Base-by-base conservation (phyloP, 202 grass and related monocot species). In the Panicum virgatum region DNA sequence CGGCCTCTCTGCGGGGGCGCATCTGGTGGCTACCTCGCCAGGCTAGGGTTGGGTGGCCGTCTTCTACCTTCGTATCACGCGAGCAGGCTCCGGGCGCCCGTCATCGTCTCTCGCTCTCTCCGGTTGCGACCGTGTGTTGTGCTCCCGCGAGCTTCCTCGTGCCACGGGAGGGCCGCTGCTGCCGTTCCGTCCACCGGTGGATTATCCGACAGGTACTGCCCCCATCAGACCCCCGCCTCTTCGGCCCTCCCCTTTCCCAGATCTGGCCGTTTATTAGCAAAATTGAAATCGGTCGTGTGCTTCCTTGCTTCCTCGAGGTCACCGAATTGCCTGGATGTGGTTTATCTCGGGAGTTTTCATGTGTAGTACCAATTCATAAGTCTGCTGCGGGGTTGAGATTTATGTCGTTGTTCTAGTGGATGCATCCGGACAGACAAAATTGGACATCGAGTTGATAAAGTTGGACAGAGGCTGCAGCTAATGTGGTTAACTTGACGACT, bases 21-120 rank as follows among this genome's bases (percentile, higher is more conserved):
- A 52, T 81, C 52, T 71, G 50, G 27, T 58, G 77, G 66, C 69
- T 57, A 32, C 39, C 43, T 48, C 42, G 20, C 22, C 2, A 50
- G 48, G 69, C 25, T 86, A 86, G 84, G 83, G 44, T 79, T 85
- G 66, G 16, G 34, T 39, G 32, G 47, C 66, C 53, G 3, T 48
- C 40, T 16, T 23, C 69, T 52, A 12, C 34, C 32, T 39, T 48
- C 27, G 19, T 40, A 69, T 6, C 73, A 8, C 44, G 63, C 82
- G 15, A 68, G 45, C 83, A 1, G 29, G 29, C 69, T 23, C 48
- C 11, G 20, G 16, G 25, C 30, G 3, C n/a, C 12, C 47, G 23
- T 72, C 37, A 0, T 34, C 29, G 29, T 18, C 29, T 2, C 22
- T 23, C 52, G 54, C 54, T 1, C n/a, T 34, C 29, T 18, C 60